A percentile compares a stretch with the other conserved stretches of the same genome.
Conservation (phyloP, 2,329 filamentous ascomycete genomes). For the Berkeleyomyces basicola region DNA sequence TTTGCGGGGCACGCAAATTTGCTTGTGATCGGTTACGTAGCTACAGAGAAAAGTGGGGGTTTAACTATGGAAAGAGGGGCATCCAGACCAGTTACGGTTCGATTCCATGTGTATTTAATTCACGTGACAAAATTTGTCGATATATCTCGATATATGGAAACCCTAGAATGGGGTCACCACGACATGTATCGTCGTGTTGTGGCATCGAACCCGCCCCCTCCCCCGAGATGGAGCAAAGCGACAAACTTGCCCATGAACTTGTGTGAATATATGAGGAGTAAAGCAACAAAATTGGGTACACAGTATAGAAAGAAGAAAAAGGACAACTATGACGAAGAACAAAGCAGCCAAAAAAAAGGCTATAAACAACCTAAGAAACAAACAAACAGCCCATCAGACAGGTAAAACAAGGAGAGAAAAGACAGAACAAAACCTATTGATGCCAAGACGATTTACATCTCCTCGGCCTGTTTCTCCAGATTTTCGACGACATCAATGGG, state of each 20-base stretch:
- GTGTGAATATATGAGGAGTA: neutral
- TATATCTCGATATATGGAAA: neutral
- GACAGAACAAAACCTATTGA: neutral
- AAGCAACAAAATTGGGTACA: neutral
- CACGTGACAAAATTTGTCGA: neutral
- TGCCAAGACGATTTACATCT: constrained; percentile 13
- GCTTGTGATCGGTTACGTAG: neutral
- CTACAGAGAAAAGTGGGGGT: neutral
- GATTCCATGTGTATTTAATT: neutral
- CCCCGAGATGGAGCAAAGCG: neutral
- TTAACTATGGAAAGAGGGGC: too few species aligned
- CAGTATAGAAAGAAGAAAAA: neutral
- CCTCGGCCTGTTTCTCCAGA: constrained; percentile 16
- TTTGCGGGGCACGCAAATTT: neutral
- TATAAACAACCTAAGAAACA: neutral
- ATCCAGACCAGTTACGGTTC: too few species aligned
- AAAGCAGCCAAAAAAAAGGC: neutral
- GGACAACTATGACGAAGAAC: neutral
- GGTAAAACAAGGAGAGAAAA: neutral
- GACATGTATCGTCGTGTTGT: neutral
- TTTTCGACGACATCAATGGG: constrained; percentile 11
- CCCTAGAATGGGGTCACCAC: neutral
- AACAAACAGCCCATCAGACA: neutral
- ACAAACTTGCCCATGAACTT: neutral
- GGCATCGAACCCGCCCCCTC: neutral